A percentile compares a stretch with the other conserved stretches of the same genome.
Evolutionary conservation across 2,329 filamentous ascomycete genomes (phyloP).

Genomic region (Hymenoscyphus fraxineus): DNA sequence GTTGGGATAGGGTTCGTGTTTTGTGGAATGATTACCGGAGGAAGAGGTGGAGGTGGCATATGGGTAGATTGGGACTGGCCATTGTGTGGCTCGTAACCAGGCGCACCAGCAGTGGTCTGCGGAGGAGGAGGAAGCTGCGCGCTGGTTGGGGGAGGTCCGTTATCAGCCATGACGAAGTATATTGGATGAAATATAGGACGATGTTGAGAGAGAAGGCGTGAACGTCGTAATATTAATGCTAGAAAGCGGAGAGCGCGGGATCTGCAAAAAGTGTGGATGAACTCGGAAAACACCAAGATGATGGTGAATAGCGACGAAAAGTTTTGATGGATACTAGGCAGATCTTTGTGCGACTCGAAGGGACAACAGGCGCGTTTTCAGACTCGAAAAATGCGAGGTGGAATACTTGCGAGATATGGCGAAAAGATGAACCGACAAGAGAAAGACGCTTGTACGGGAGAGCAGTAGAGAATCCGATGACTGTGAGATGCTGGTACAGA

Average conservation of each 20-base stretch:
- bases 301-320: slow-evolving; percentile 24
- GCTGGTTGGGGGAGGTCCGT: slow-evolving; percentile 57
- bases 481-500: slow-evolving; percentile 27
- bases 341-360: slow-evolving; percentile 31
- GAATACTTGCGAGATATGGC: slow-evolving; percentile 29
- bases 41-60: slow-evolving; percentile 86
- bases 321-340: slow-evolving; percentile 23
- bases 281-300: slow-evolving; percentile 22
- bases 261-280: slow-evolving; percentile 23
- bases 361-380: slow-evolving; percentile 30
- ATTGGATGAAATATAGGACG: slow-evolving; percentile 21
- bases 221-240: slow-evolving; percentile 26
- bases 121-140: slow-evolving; percentile 67
- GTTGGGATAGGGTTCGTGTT: slow-evolving; percentile 95
- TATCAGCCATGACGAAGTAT: slow-evolving; percentile 68
- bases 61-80: slow-evolving; percentile 66
- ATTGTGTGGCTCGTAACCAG: slow-evolving; percentile 72
- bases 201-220: slow-evolving; percentile 18
- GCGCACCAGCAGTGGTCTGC: slow-evolving; percentile 64
- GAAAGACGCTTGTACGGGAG: slow-evolving; percentile 27
- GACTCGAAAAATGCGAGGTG: slow-evolving; percentile 29
- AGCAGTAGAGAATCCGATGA: slow-evolving; percentile 21
- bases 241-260: slow-evolving; percentile 16
- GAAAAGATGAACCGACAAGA: slow-evolving; percentile 30
- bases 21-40: slow-evolving; percentile 81